Base-by-base conservation (phyloP, 2,329 filamentous ascomycete genomes). In the Penicillium sp. region DNA sequence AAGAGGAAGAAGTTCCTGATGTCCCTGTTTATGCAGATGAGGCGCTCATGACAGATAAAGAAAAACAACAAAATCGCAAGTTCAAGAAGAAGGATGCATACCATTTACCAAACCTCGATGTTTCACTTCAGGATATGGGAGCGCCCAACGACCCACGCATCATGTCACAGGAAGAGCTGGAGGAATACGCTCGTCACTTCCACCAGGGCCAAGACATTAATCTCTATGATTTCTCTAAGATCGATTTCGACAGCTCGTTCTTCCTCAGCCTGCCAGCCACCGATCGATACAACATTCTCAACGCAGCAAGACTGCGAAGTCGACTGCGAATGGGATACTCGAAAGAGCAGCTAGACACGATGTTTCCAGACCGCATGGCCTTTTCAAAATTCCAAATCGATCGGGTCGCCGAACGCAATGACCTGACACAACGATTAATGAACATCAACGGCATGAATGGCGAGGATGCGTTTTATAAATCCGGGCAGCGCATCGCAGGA, bases 321-420 rank as follows among this genome's bases (percentile, higher is more conserved):
- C 83, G 94, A 49, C 79, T 99, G 67, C 86, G 94, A 69, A 96
- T 99, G 93, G 94, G 94, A 0, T 84, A 96, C 65, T 96, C 91
- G 53, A 97, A 97, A 73, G 93, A 99, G 61, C 94, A 99, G 74
- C 77, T 99, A 13, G 92, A 97, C 63, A 85, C 82, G 43, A 99
- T 99, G 94, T 99, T 99, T 70, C 93, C 94, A 0, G 89, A 99
- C 71, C 86, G 94, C 24, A 97, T 99, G 92, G 94, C 89, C 0
- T 99, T 99, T 69, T 97, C 92, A 1, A 88, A 83, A 57, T 99
- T 99, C 68, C 94, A 99, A 73, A 96, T 99, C 54, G 94, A 97
- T 70, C 82, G 94, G 54, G 95, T 97, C 10, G 86, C 83, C 62
- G 93, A 99, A 75, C 83, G 95, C 47, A 99, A 99, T 67, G 90